Conservation (phyloP, 2,329 filamentous ascomycete genomes). For the Annulohypoxylon truncatum region DNA sequence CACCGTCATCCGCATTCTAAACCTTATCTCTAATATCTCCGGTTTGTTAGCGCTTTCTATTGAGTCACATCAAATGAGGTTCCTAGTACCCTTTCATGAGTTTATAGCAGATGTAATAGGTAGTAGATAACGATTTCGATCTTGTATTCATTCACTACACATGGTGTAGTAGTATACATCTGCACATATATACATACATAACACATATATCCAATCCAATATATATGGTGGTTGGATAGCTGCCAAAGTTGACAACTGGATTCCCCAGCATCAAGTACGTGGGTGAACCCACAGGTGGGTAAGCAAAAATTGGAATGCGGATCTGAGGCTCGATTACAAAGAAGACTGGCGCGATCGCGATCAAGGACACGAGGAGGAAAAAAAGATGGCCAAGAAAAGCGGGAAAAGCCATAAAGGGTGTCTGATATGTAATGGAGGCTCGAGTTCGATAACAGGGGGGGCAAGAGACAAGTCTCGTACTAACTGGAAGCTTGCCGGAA, state of each 20-base stretch:
- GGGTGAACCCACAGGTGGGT: background rate
- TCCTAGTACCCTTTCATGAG: background rate
- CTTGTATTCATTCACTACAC: background rate
- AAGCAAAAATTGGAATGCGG: slow-evolving; percentile 1
- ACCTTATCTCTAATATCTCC: slow-evolving; percentile 35
- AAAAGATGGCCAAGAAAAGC: slow-evolving; percentile 26
- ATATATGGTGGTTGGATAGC: slow-evolving; percentile 5
- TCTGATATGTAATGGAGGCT: slow-evolving; percentile 30
- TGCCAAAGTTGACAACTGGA: slow-evolving; percentile 21
- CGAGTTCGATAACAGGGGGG: slow-evolving; percentile 23
- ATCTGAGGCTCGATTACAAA: slow-evolving; percentile 28
- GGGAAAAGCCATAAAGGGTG: slow-evolving; percentile 18
- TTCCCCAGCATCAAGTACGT: slow-evolving; percentile 3
- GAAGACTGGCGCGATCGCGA: slow-evolving; percentile 27
- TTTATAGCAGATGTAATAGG: slow-evolving; percentile 8
- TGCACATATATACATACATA: background rate
- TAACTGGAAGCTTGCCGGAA: background rate
- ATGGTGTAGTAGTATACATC: background rate
- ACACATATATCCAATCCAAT: too few relatives aligned
- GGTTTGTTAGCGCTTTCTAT: slow-evolving; percentile 17
- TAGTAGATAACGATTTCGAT: slow-evolving; percentile 27
- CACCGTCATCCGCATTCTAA: slow-evolving; percentile 28
- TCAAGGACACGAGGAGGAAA: slow-evolving; percentile 17
- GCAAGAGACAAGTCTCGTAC: slow-evolving; percentile 17
- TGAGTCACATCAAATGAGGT: slow-evolving; percentile 6